Conservation (phyloP, 306 rosid species). For the Prunus armeniaca region DNA sequence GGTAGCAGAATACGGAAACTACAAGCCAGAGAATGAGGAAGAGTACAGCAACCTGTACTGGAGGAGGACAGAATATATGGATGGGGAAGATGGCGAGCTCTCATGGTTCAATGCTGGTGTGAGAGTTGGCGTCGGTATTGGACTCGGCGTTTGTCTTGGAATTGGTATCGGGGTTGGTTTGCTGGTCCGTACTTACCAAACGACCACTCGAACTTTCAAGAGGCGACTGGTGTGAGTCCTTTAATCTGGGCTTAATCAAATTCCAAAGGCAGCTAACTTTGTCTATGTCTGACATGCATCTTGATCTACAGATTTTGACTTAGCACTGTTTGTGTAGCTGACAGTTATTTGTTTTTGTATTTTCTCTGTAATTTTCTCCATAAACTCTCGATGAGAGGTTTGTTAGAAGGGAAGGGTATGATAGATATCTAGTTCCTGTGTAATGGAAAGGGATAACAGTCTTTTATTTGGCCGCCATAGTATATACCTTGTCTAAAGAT, state of each 20-base stretch:
- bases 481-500: slow-evolving; percentile 1
- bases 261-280: slow-evolving; percentile 23
- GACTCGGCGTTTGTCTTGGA: slow-evolving; percentile 45
- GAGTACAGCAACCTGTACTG: slow-evolving; percentile 25
- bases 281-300: slow-evolving; percentile 8
- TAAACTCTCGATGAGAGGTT: slow-evolving; percentile 17
- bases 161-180: slow-evolving; percentile 37
- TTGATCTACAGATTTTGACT: slow-evolving; percentile 25
- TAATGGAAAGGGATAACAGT: slow-evolving; percentile 13
- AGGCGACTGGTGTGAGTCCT: slow-evolving; percentile 31
- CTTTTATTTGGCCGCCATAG: neutral
- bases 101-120: slow-evolving; percentile 48
- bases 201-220: slow-evolving; percentile 34
- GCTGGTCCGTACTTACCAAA: slow-evolving; percentile 38
- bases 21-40: slow-evolving; percentile 30
- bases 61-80: slow-evolving; percentile 37
- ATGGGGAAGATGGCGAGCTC: slow-evolving; percentile 42
- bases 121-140: slow-evolving; percentile 45
- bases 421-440: slow-evolving; percentile 14
- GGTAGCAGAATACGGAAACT: slow-evolving; percentile 29
- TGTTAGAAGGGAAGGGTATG: slow-evolving; percentile 15
- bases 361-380: slow-evolving; percentile 2
- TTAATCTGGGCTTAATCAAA: slow-evolving; percentile 2
- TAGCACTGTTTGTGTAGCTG: slow-evolving; percentile 25
- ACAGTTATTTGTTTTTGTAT: slow-evolving; percentile 6